phyloP scores from a whole-genome alignment of 2,329 filamentous ascomycete species.

The Scytalidium sp. region DNA sequence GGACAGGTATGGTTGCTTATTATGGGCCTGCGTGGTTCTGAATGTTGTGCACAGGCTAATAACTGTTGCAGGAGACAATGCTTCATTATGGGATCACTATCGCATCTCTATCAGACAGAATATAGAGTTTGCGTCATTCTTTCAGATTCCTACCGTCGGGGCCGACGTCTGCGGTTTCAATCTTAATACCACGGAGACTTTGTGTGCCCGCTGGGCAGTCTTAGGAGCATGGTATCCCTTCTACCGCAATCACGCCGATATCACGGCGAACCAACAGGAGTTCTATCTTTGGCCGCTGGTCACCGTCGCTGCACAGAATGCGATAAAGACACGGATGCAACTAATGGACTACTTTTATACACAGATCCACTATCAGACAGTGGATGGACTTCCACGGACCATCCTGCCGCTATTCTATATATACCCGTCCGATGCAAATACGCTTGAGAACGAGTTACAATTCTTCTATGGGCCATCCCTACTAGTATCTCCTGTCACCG shows the following conservation, averaged over 20 bases:
- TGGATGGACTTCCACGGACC: conserved; percentile 57
- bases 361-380: conserved; percentile 55
- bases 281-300: conserved; percentile 66
- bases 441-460: conserved; percentile 41
- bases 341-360: conserved; percentile 77
- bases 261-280: conserved; percentile 51
- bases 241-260: conserved; percentile 65
- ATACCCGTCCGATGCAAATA: conserved; percentile 50
- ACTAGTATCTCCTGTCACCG: conserved; percentile 43
- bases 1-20: conserved; percentile 29
- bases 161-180: conserved; percentile 59
- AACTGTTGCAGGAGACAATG: conserved; percentile 45
- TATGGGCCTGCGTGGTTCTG: neutral
- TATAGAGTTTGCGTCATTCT: conserved; percentile 41
- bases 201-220: conserved; percentile 67
- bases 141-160: conserved; percentile 44
- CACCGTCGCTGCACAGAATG: conserved; percentile 58
- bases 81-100: conserved; percentile 54
- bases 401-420: conserved; percentile 68
- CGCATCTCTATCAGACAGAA: conserved; percentile 38
- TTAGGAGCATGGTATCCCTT: conserved; percentile 71
- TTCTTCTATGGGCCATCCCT: conserved; percentile 45
- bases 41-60: conserved; percentile 37
- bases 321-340: conserved; percentile 66
- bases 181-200: conserved; percentile 54